Percentiles rank a stretch among this genome's conserved stretches.
Evolutionary conservation across 257 asterid species (phyloP).

Genomic region (Vinca minor): DNA sequence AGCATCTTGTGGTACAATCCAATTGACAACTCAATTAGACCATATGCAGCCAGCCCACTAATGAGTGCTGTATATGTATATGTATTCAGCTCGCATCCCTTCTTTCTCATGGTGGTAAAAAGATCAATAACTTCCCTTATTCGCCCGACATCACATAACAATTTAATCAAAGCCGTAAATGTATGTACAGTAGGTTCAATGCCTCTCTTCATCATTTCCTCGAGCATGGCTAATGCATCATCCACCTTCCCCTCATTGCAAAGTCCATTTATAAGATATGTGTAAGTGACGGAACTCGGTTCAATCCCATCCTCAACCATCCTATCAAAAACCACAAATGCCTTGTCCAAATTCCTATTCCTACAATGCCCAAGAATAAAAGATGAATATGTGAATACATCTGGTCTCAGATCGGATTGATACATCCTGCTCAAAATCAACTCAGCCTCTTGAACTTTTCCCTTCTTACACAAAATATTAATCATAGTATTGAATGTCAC

Average conservation of each 20-base stretch:
- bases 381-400: conserved; percentile 75
- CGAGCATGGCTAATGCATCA: conserved; percentile 60
- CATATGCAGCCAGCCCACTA: conserved; percentile 57
- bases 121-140: conserved; percentile 65
- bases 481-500: conserved; percentile 76
- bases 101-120: conserved; percentile 51
- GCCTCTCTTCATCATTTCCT: conserved; percentile 62
- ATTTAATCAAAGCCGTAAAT: conserved; percentile 61
- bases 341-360: conserved; percentile 51
- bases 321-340: conserved; percentile 53
- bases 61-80: conserved; percentile 80
- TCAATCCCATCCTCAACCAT: conserved; percentile 64
- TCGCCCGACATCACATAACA: conserved; percentile 52
- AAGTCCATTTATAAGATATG: conserved; percentile 68
- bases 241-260: conserved; percentile 57
- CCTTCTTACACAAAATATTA: conserved; percentile 70
- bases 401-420: conserved; percentile 54
- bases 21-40: conserved; percentile 53
- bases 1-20: conserved; percentile 88
- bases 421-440: conserved; percentile 45
- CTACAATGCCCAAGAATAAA: conserved; percentile 84
- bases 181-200: conserved; percentile 58
- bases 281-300: conserved; percentile 67
- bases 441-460: conserved; percentile 67
- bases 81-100: conserved; percentile 52